A percentile compares a stretch with the other conserved stretches of the same genome.
Evolutionary conservation across 306 rosid species (phyloP).

Genomic region (Malus asiatica): DNA sequence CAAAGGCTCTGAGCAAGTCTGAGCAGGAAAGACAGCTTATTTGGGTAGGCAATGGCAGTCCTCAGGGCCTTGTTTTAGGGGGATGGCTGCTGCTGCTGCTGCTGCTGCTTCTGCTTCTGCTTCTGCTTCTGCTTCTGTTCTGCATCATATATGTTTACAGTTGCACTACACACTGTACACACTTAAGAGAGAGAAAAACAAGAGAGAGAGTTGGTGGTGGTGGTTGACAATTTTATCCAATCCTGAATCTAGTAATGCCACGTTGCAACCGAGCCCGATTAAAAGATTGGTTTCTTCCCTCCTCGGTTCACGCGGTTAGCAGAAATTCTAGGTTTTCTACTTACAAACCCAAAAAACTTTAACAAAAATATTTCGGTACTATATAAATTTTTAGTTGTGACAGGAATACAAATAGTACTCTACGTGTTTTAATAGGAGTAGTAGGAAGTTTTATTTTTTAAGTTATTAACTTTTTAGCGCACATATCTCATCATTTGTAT

Average conservation of each 20-base stretch:
- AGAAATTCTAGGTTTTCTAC: neutral
- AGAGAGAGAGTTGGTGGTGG: neutral
- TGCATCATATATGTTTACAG: neutral
- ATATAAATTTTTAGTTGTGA: no score
- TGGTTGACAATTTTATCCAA: conserved; percentile 7
- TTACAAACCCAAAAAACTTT: neutral
- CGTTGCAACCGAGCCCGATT: neutral
- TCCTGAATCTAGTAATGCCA: neutral
- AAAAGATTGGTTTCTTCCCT: neutral
- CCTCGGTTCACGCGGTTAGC: neutral
- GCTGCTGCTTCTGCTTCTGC: neutral
- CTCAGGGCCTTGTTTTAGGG: conserved; percentile 10
- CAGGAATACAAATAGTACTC: no score
- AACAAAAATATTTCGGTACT: no score
- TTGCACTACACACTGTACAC: neutral
- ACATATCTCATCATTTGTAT: no score
- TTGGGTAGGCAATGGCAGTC: neutral
- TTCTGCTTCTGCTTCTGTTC: neutral
- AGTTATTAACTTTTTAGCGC: no score
- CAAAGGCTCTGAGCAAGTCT: conserved; percentile 4
- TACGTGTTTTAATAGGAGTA: no score
- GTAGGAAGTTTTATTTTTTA: no score
- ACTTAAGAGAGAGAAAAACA: neutral
- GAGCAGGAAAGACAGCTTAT: neutral
- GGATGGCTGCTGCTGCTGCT: neutral